phyloP scores from a whole-genome alignment of 441 rosid species.

The Syzygium malaccense region DNA sequence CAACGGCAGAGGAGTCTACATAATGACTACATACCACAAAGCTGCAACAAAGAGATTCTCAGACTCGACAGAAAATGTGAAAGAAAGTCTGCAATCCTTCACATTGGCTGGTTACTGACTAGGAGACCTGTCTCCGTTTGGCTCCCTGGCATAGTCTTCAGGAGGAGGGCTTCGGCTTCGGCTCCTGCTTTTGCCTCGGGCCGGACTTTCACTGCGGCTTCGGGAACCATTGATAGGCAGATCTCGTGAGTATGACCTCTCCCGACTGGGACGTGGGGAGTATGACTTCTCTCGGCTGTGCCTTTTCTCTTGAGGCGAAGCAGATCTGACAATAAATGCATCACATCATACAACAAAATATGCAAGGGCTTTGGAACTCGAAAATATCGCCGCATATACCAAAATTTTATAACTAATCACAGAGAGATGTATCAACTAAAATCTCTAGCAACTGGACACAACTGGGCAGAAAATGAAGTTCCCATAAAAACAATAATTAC shows the following conservation, averaged over 20 bases:
- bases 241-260: conserved; percentile 65
- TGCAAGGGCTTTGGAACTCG: neutral
- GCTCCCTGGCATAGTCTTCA: conserved; percentile 29
- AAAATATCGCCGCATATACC: neutral
- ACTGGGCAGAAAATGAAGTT: neutral
- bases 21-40: neutral
- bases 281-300: conserved; percentile 23
- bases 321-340: conserved; percentile 37
- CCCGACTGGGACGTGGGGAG: conserved; percentile 20
- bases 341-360: neutral
- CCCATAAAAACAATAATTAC: neutral
- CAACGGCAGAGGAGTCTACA: neutral
- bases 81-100: neutral
- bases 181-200: conserved; percentile 21
- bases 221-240: conserved; percentile 47
- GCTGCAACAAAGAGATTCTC: neutral
- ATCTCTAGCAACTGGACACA: neutral
- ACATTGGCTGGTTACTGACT: conserved; percentile 31
- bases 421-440: neutral
- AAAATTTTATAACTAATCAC: neutral
- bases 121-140: conserved; percentile 62
- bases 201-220: conserved; percentile 60
- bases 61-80: neutral
- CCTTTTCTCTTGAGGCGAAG: conserved; percentile 62
- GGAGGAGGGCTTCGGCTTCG: conserved; percentile 35